Conservation (phyloP, 805 yeast species). For the Candida methanosorbosa region DNA sequence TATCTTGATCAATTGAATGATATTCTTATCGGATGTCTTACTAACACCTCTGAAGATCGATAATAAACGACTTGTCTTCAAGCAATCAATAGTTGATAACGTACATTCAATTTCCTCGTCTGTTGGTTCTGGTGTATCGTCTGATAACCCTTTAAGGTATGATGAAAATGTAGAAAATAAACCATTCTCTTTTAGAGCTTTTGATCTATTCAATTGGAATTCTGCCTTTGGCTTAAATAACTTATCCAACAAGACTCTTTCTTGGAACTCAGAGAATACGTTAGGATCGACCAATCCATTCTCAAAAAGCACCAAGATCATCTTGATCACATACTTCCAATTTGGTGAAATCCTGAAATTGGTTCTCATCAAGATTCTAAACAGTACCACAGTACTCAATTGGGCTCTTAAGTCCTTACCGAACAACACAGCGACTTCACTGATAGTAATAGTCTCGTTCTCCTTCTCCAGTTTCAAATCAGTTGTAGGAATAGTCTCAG, state of each 20-base stretch:
- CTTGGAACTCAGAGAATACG: slow-evolving; percentile 57
- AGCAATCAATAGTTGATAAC: slow-evolving; percentile 72
- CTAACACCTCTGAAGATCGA: slow-evolving; percentile 46
- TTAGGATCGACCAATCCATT: slow-evolving; percentile 65
- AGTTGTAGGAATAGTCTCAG: slow-evolving; percentile 36
- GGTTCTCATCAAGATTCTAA: slow-evolving; percentile 62
- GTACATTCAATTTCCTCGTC: slow-evolving; percentile 89
- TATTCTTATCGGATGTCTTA: slow-evolving; percentile 23
- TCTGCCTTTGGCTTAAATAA: slow-evolving; percentile 61
- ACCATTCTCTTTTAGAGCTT: slow-evolving; percentile 64
- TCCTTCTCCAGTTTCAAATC: slow-evolving; percentile 43
- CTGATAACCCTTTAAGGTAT: slow-evolving; percentile 78
- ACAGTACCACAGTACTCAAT: slow-evolving; percentile 75
- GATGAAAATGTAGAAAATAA: slow-evolving; percentile 88
- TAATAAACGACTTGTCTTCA: slow-evolving; percentile 57
- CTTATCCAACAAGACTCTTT: slow-evolving; percentile 38
- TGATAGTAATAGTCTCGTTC: slow-evolving; percentile 57
- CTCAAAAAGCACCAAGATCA: slow-evolving; percentile 59
- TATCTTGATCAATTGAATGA: slow-evolving; percentile 24
- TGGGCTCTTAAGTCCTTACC: slow-evolving; percentile 93
- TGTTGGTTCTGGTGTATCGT: slow-evolving; percentile 85
- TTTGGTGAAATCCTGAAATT: slow-evolving; percentile 35
- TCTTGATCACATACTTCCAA: slow-evolving; percentile 55
- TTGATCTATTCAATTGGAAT: slow-evolving; percentile 51
- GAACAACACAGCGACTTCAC: slow-evolving; percentile 72